Evolutionary conservation across 352 stramenopile species (phyloP).

Genomic region (Phytophthora boehmeriae): DNA sequence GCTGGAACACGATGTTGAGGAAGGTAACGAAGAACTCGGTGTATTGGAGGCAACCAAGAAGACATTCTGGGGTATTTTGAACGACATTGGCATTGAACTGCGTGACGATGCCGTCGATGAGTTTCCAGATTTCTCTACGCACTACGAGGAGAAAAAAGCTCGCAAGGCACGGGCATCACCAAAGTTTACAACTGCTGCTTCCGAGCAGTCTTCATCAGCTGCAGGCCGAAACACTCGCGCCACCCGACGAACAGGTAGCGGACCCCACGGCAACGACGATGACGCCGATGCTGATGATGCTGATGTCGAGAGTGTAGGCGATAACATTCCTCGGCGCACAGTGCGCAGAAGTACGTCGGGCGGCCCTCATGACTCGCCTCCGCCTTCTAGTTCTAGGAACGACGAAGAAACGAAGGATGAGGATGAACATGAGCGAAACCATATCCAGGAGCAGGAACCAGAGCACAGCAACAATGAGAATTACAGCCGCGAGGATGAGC

Average conservation of each 20-base stretch:
- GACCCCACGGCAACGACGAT: conserved; percentile 18
- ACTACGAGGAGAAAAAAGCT: conserved; percentile 53
- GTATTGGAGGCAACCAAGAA: conserved; percentile 53
- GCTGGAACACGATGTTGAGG: conserved; percentile 65
- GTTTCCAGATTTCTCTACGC: conserved; percentile 51
- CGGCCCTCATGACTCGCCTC: conserved; percentile 23
- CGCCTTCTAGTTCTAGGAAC: conserved; percentile 27
- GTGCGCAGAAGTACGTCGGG: conserved; percentile 38
- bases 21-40: conserved; percentile 51
- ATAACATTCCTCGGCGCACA: conserved; percentile 25
- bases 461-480: conserved; percentile 1
- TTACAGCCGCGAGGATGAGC: conserved; percentile 17
- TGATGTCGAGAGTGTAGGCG: conserved; percentile 20
- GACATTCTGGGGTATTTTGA: conserved; percentile 65
- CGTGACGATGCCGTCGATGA: conserved; percentile 61
- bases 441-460: conserved; percentile 3
- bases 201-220: conserved; percentile 9
- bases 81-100: conserved; percentile 66
- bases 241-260: conserved; percentile 12
- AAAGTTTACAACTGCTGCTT: conserved; percentile 13
- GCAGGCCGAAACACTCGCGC: conserved; percentile 24
- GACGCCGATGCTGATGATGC: conserved; percentile 23
- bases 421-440: conserved; percentile 3
- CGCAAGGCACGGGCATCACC: conserved; percentile 35
- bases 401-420: conserved; percentile 34